Evolutionary conservation across 164 flowering plant genomes (phyloP), one percentile per base, ranked within the genome.

Genomic region (Akebia trifoliata): DNA sequence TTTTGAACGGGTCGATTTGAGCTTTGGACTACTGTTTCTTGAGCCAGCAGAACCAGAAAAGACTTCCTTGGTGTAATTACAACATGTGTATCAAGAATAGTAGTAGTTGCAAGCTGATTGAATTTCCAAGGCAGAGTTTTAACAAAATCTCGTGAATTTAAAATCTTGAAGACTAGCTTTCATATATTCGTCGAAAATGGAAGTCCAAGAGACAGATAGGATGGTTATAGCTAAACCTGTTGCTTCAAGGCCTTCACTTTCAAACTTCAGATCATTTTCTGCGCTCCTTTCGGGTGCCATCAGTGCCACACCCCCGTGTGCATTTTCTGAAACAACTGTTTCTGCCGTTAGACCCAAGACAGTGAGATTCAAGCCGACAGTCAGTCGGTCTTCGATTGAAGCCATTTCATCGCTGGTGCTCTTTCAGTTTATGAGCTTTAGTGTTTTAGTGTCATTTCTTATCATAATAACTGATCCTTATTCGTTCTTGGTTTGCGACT

Each of bases 331-430:
- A 57, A 60, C 74, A 31, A 65, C 77, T 35, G 74, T 72, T 49
- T 53, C 83, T 34, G 83, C 94, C 31, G 86, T 90, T 64, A 85
- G 83, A 68, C 99, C 99, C 50, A 90, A 81, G 71, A 87, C 92
- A 8, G 79, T 83, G 68, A 81, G 95, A 74, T 63, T 83, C 59
- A 83, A 77, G 67, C 79, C 95, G 8, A 26, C 50, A 20, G 58
- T 55, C 14, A 72, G 61, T 66, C 75, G 39, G 53, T 54, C 72
- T 54, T 59, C 74, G 2, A 56, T 58, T 56, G 72, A 59, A 8
- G 42, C 56, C 17, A 56, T 25, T 62, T 67, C 79, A 57, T 66
- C 79, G 21, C 77, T 72, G 82, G 84, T 78, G 65, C 46, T 54
- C 36, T 30, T 49, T 34, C 34, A 20, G 40, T 38, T 64, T 52